These are phyloP conservation scores for Trametes punicea DNA, from an alignment of 768 basidiomycete genomes.

Conservation along the genomic window DNA sequence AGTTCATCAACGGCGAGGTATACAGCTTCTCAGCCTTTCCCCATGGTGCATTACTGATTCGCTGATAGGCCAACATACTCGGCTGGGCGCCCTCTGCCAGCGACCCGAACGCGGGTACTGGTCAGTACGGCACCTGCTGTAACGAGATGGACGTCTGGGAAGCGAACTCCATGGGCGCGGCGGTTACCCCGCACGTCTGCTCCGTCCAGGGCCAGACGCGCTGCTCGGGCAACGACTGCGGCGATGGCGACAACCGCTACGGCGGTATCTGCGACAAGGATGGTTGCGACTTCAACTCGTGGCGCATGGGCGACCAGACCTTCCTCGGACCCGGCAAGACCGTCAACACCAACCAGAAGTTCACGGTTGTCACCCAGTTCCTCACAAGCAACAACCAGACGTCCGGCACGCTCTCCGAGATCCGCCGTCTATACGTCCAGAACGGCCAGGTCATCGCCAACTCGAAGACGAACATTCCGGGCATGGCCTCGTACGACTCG, in stretches of 20 bases:
- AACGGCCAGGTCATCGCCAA: conserved; percentile 50
- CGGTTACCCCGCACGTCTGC: conserved; percentile 50
- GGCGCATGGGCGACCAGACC: conserved; percentile 44
- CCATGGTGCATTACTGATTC: not conserved
- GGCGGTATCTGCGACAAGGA: conserved; percentile 49
- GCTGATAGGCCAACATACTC: conserved; percentile 42
- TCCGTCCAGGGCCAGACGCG: conserved; percentile 35
- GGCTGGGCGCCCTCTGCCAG: conserved; percentile 38
- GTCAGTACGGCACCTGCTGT: conserved; percentile 47
- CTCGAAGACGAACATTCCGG: conserved; percentile 44
- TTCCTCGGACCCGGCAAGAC: conserved; percentile 48
- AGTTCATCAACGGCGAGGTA: conserved; percentile 51
- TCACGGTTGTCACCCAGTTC: conserved; percentile 62
- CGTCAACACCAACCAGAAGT: conserved; percentile 46
- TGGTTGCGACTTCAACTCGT: conserved; percentile 63
- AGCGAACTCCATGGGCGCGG: conserved; percentile 47
- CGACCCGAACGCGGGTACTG: conserved; percentile 44
- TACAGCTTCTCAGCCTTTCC: conserved; percentile 13
- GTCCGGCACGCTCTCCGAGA: conserved; percentile 46
- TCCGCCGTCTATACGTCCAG: conserved; percentile 54
- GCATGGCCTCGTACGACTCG: conserved; percentile 40
- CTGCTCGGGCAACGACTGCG: conserved; percentile 42
- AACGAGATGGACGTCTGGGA: conserved; percentile 59
- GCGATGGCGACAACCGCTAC: conserved; percentile 32
- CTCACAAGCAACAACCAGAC: conserved; percentile 43